Evolutionary conservation across 257 asterid species (phyloP).

Genomic region (Solanum bukasovii): DNA sequence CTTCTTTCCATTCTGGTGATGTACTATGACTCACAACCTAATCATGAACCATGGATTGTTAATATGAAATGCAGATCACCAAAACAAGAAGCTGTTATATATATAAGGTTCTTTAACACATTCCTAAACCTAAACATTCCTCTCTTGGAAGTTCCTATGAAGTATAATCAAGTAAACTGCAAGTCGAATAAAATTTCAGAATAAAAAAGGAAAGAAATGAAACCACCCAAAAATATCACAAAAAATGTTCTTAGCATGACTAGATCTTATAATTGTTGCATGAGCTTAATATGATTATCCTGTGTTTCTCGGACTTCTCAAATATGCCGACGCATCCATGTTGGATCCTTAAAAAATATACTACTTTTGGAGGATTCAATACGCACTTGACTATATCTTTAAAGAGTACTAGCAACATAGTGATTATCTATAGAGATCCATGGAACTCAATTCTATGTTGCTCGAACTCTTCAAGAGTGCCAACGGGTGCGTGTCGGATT

Average conservation of each 20-base stretch:
- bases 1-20: constrained; percentile 79
- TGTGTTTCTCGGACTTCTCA: background rate
- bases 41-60: background rate
- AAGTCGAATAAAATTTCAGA: background rate
- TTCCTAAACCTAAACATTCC: background rate
- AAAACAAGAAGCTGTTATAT: background rate
- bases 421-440: background rate
- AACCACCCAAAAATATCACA: background rate
- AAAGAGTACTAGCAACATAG: background rate
- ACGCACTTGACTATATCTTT: background rate
- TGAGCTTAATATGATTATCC: background rate
- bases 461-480: too few relatives aligned
- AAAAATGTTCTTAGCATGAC: background rate
- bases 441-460: background rate
- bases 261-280: background rate
- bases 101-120: background rate
- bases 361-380: background rate
- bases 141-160: background rate
- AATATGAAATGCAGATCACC: background rate
- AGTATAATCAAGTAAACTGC: background rate
- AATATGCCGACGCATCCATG: background rate
- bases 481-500: too few relatives aligned
- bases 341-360: too few relatives aligned
- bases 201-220: background rate
- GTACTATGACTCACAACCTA: constrained; percentile 60